These are phyloP conservation scores for Luzula sylvatica DNA, from an alignment of 176 grass and related monocot species.

Conservation along the genomic window DNA sequence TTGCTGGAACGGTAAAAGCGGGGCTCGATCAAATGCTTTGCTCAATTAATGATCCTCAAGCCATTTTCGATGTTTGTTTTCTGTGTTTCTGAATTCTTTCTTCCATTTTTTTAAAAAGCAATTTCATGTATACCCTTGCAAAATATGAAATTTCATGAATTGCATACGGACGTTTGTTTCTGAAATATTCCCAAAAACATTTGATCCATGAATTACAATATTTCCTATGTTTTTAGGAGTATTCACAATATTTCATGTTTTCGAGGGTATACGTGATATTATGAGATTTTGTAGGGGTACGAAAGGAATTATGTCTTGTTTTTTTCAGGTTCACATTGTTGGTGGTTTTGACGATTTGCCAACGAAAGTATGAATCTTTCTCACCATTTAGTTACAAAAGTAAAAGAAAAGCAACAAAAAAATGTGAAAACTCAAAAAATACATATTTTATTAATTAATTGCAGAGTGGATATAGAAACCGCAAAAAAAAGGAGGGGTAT, in stretches of 20 bases:
- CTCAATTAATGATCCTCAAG: slow-evolving; percentile 46
- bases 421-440: not conserved
- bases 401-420: not conserved
- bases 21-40: slow-evolving; percentile 79
- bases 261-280: no score
- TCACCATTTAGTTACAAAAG: not conserved
- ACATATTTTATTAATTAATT: not conserved
- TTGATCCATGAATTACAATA: no score
- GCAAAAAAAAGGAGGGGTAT: slow-evolving; percentile 39
- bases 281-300: no score
- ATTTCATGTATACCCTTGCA: no score
- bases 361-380: slow-evolving; percentile 36
- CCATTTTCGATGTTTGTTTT: slow-evolving; percentile 74
- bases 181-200: no score
- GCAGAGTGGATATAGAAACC: slow-evolving; percentile 15
- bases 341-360: slow-evolving; percentile 71
- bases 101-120: slow-evolving; percentile 28
- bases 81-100: slow-evolving; percentile 21
- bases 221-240: no score
- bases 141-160: no score
- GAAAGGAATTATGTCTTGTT: no score
- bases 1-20: slow-evolving; percentile 48
- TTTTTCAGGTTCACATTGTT: slow-evolving; percentile 64
- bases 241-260: no score
- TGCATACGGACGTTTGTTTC: no score